Evolutionary conservation across 768 basidiomycete genomes (phyloP), one percentile per base, ranked within the genome.

Genomic region (Tylopilus sp.): DNA sequence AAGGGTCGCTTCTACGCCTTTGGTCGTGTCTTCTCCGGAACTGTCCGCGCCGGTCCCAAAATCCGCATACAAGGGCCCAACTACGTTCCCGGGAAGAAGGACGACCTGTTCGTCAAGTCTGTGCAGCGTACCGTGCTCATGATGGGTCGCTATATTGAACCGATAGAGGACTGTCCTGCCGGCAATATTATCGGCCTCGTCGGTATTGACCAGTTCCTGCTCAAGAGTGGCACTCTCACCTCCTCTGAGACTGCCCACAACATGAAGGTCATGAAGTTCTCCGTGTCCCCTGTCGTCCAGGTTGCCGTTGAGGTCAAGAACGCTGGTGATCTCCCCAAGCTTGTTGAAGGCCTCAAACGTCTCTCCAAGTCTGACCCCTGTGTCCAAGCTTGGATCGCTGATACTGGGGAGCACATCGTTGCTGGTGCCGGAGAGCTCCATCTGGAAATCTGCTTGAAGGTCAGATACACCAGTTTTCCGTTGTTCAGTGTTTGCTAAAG

Each of bases 1-100:
- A 98, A 98, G 77, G 97, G 97, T 66, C 94, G 97, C 55, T 99
- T 98, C 89, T 98, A 98, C 74, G 97, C 97, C 55, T 99, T 99
- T 73, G 97, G 97, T 74, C 97, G 97, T 82, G 87, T 99, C 77
- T 99, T 99, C 82, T 91, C 97, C 57, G 97, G 97, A 67, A 98
- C 94, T 56, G 94, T 98, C 67, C 86, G 83, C 61, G 83, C 97
- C 51, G 97, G 97, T 50, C 97, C 97, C 67, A 99, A 99, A 78
- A 83, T 98, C 75, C 93, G 97, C 66, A 98, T 99, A 65, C 97
- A 99, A 75, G 97, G 97, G 20, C 97, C 97, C 60, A 99, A 98
- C 82, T 99, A 95, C 74, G 51, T 95, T 52, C 97, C 97, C 30
- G 97, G 97, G 63, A 95, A 94, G 85, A 99, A 98, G 79, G 91